A percentile compares a stretch with the other conserved stretches of the same genome.
Conservation (phyloP, 1,284 basidiomycete species). For the Ganoderma resinaceum region DNA sequence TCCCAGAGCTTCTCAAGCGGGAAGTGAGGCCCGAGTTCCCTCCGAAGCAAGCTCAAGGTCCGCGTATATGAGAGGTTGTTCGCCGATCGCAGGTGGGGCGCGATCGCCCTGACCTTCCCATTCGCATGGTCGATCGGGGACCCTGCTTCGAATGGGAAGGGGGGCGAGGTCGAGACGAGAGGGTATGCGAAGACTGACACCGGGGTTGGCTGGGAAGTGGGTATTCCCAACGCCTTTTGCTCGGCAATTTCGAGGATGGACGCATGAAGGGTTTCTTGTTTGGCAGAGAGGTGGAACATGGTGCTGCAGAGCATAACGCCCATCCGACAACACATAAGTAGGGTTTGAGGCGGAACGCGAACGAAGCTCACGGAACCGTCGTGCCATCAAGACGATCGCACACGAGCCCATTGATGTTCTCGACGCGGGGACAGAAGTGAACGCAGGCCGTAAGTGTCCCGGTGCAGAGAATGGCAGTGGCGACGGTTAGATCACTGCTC, state of each 20-base stretch:
- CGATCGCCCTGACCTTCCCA: constrained; percentile 32
- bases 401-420: constrained; percentile 39
- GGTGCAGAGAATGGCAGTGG: constrained; percentile 28
- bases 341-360: neutral
- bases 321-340: neutral
- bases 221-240: constrained; percentile 34
- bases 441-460: constrained; percentile 42
- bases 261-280: constrained; percentile 47
- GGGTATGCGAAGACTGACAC: constrained; percentile 48
- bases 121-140: constrained; percentile 42
- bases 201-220: constrained; percentile 40
- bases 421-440: constrained; percentile 46
- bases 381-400: constrained; percentile 35
- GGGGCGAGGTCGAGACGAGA: constrained; percentile 43
- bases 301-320: constrained; percentile 37
- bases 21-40: constrained; percentile 50
- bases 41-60: constrained; percentile 47
- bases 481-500: constrained; percentile 34
- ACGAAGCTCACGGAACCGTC: constrained; percentile 40
- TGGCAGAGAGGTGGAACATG: constrained; percentile 46
- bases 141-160: constrained; percentile 47
- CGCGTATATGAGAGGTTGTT: constrained; percentile 50
- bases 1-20: constrained; percentile 54
- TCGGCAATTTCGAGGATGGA: constrained; percentile 42
- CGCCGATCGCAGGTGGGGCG: constrained; percentile 48